Conservation (phyloP, 768 basidiomycete species). For the Leucosporidium scottii region DNA sequence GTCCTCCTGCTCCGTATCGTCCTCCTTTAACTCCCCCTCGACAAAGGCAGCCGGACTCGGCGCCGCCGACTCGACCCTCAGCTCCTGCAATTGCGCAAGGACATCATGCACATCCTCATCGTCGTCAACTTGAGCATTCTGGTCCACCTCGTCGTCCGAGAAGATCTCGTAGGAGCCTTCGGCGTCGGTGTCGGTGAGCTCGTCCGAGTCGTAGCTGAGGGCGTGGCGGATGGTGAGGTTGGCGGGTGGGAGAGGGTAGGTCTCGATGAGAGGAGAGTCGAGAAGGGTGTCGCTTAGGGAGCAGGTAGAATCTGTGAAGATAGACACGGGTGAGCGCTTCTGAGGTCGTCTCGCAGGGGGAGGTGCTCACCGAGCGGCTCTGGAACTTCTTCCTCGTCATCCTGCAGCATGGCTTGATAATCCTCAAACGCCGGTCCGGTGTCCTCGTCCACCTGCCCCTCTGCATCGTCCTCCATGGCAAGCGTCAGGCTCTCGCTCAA, state of each 20-base stretch:
- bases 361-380: not conserved
- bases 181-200: slow-evolving; percentile 1
- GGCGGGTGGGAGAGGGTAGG: no score
- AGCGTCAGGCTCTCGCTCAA: not conserved
- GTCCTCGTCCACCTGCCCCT: not conserved
- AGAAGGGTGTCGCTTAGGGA: no score
- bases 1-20: not conserved
- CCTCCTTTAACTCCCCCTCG: not conserved
- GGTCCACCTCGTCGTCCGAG: not conserved
- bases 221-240: no score
- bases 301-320: no score
- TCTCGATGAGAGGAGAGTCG: no score
- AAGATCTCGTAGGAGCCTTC: not conserved
- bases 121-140: not conserved
- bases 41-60: not conserved
- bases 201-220: not conserved
- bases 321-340: no score
- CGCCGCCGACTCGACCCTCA: not conserved
- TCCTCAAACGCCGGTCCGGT: not conserved
- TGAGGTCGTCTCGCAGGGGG: no score
- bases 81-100: not conserved
- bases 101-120: not conserved
- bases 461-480: not conserved
- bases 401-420: not conserved
- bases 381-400: not conserved